Conservation (phyloP, 179 eudicot species). For the Vitellaria paradoxa region DNA sequence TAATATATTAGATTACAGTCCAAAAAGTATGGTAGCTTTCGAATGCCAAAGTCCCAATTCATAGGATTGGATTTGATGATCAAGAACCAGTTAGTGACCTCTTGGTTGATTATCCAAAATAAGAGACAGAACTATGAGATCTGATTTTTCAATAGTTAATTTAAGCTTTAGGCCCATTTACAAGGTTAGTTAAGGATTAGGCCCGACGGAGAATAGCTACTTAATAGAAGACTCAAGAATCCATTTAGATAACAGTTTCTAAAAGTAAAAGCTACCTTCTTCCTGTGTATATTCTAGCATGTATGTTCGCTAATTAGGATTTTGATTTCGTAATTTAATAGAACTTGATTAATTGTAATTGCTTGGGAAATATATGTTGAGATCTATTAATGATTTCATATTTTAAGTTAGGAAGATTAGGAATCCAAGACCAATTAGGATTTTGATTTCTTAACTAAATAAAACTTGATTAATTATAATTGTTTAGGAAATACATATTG, state of each 20-base stretch:
- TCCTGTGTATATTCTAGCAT: slow-evolving; percentile 18
- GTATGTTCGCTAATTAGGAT: no score
- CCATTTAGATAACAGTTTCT: slow-evolving; percentile 8
- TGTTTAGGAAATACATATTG: no score
- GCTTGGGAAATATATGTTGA: no score
- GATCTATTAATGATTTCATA: no score
- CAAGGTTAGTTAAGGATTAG: neutral
- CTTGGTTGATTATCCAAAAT: neutral
- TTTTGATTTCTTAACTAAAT: no score
- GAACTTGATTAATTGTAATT: no score
- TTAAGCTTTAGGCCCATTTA: neutral
- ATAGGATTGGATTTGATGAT: neutral
- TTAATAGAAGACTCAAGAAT: neutral
- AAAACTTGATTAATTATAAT: no score
- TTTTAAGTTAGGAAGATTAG: no score
- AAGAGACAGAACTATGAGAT: neutral
- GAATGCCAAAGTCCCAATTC: neutral
- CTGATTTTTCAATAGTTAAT: neutral
- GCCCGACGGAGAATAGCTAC: neutral
- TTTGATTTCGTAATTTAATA: no score
- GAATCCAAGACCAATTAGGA: no score
- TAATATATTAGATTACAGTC: neutral
- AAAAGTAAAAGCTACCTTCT: slow-evolving; percentile 42
- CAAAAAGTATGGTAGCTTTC: neutral
- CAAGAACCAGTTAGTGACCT: neutral